phyloP scores from a whole-genome alignment of 805 yeast species.

The Pichia gijzeniarum region DNA sequence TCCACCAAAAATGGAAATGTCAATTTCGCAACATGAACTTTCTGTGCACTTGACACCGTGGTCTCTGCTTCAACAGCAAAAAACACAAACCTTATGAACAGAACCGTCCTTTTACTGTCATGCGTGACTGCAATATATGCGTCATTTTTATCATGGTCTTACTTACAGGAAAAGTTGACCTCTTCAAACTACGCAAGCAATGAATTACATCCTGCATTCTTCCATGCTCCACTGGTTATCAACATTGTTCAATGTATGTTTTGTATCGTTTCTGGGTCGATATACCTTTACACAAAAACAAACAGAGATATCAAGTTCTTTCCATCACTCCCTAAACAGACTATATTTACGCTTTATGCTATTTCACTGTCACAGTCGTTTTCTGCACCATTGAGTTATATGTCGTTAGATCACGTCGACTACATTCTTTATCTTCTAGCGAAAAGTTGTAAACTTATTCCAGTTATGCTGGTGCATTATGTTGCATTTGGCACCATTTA shows the following conservation, averaged over 20 bases:
- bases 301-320: conserved; percentile 21
- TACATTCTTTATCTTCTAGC: conserved; percentile 80
- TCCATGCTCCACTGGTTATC: conserved; percentile 74
- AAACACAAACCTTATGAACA: not conserved
- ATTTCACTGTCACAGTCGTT: conserved; percentile 72
- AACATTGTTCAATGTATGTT: conserved; percentile 67
- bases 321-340: conserved; percentile 25
- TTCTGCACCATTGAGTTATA: conserved; percentile 77
- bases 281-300: conserved; percentile 42
- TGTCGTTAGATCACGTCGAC: conserved; percentile 75
- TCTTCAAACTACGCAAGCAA: conserved; percentile 60
- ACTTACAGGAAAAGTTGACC: conserved; percentile 82
- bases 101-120: conserved; percentile 16
- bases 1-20: not conserved
- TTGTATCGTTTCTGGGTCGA: conserved; percentile 63
- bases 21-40: not conserved
- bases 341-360: conserved; percentile 33
- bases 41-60: conserved; percentile 1
- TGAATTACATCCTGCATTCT: conserved; percentile 24
- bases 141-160: conserved; percentile 87
- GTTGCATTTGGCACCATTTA: conserved; percentile 62
- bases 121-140: conserved; percentile 67
- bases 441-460: conserved; percentile 88
- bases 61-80: not conserved
- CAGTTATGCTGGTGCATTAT: conserved; percentile 84